Evolutionary conservation across 2,329 filamentous ascomycete genomes (phyloP).

Genomic region (Chalara sp.): DNA sequence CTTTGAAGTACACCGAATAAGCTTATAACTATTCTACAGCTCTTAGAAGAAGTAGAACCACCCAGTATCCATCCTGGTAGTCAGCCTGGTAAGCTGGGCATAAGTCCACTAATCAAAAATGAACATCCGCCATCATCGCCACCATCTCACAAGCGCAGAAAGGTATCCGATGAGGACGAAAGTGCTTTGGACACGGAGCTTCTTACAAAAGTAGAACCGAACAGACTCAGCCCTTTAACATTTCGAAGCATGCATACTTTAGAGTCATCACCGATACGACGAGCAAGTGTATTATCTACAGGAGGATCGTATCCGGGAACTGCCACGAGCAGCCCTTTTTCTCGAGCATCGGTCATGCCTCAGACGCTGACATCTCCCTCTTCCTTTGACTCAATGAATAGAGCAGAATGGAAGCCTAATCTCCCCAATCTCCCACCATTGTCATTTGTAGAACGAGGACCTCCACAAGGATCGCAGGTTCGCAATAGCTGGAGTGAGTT

Average conservation of each 20-base stretch:
- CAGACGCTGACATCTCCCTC: constrained; percentile 5
- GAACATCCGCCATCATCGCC: background rate
- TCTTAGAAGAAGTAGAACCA: background rate
- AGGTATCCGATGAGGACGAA: too few species aligned
- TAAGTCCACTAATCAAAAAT: background rate
- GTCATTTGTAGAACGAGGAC: constrained; percentile 5
- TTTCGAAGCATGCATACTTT: too few species aligned
- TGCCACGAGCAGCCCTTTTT: constrained; percentile 12
- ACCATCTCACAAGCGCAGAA: background rate
- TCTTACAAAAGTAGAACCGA: too few species aligned
- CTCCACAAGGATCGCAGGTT: constrained; percentile 1
- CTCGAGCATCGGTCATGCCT: background rate
- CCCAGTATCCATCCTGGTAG: constrained; percentile 4
- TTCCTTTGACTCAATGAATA: constrained; percentile 2
- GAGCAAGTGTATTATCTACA: constrained; percentile 3
- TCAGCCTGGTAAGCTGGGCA: constrained; percentile 4
- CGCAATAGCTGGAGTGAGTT: constrained; percentile 10
- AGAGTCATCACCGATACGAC: background rate
- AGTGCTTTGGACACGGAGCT: too few species aligned
- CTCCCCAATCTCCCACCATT: constrained; percentile 17
- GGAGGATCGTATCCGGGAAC: constrained; percentile 9
- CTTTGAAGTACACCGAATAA: background rate
- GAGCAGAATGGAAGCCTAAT: constrained; percentile 12
- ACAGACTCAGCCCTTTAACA: too few species aligned
- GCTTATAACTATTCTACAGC: background rate